Conservation (phyloP, 2,329 filamentous ascomycete species). For the Botryotinia narcissicola region DNA sequence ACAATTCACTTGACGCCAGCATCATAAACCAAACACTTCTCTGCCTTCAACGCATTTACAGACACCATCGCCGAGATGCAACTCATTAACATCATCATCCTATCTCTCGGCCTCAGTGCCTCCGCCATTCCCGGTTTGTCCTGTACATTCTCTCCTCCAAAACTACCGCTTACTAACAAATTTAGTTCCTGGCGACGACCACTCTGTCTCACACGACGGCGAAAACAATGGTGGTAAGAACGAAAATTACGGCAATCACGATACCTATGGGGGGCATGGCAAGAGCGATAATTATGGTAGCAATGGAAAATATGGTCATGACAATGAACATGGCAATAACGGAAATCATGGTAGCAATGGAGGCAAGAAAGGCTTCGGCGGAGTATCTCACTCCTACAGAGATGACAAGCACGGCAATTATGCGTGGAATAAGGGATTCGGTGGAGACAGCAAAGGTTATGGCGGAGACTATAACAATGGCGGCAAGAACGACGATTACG, state of each 20-base stretch:
- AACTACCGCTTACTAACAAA: neutral
- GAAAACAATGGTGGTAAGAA: neutral
- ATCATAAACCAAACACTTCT: neutral
- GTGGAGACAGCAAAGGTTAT: neutral
- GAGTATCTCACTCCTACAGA: neutral
- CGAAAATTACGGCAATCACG: neutral
- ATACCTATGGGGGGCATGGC: neutral
- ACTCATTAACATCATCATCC: conserved; percentile 1
- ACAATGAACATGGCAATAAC: neutral
- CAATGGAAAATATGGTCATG: neutral
- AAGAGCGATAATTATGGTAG: neutral
- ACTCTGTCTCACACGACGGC: neutral
- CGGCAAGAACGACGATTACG: neutral
- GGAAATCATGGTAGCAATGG: neutral
- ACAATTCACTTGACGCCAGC: neutral
- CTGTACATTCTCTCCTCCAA: neutral
- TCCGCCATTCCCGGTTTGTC: neutral
- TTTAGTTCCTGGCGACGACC: neutral
- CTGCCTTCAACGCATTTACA: neutral
- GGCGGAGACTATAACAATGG: neutral
- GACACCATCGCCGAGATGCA: neutral
- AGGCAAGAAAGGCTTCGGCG: neutral
- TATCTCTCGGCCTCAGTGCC: neutral
- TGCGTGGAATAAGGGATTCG: neutral
- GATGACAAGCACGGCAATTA: neutral